Conservation (phyloP, 2,329 filamentous ascomycete species). For the Ophiocordyceps unilateralis region DNA sequence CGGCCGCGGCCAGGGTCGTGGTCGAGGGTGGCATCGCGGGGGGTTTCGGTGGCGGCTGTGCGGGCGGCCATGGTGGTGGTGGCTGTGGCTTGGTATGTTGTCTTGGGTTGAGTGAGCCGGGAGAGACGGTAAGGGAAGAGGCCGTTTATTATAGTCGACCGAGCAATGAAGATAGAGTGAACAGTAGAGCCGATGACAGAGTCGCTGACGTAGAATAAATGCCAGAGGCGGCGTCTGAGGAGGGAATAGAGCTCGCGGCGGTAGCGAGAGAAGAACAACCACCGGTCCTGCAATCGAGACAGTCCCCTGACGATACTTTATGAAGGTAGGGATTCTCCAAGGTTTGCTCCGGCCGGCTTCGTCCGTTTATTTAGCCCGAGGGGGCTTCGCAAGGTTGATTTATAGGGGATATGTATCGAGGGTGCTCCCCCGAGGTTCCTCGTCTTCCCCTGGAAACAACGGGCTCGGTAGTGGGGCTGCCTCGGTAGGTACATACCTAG, state of each 20-base stretch:
- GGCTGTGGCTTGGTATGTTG: neutral
- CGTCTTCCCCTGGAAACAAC: neutral
- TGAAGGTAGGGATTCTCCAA: neutral
- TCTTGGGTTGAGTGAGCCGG: neutral
- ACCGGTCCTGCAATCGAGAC: too few relatives aligned
- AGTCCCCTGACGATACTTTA: too few relatives aligned
- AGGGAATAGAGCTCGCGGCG: too few relatives aligned
- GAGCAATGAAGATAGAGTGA: too few relatives aligned
- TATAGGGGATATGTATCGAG: too few relatives aligned
- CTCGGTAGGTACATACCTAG: neutral
- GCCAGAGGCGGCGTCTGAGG: too few relatives aligned
- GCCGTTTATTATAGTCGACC: too few relatives aligned
- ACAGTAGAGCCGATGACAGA: too few relatives aligned
- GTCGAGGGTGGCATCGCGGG: slow-evolving; percentile 4
- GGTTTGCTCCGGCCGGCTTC: neutral
- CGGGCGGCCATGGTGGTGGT: neutral
- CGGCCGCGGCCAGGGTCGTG: slow-evolving; percentile 18
- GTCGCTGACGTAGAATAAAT: too few relatives aligned
- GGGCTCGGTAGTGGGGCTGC: neutral
- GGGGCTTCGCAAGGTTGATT: neutral
- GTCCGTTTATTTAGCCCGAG: neutral
- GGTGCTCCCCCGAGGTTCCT: too few relatives aligned
- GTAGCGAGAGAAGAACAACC: too few relatives aligned
- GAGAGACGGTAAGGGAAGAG: neutral
- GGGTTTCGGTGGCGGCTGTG: neutral